Evolutionary conservation across 1,139 yeast genomes (phyloP).

Genomic region (Wickerhamiella pararugosa): DNA sequence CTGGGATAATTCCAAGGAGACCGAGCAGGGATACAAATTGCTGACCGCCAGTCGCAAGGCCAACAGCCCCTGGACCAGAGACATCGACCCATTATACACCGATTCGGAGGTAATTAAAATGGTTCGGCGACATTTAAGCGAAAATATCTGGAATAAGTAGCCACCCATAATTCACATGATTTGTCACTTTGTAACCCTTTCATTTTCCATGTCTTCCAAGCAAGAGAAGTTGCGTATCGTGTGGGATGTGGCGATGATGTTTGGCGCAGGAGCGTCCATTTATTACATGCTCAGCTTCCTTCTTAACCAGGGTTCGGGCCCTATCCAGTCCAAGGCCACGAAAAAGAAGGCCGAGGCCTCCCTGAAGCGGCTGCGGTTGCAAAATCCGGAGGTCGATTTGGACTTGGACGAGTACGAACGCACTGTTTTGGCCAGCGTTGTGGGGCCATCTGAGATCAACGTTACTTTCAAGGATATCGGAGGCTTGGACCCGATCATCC

Average conservation of each 20-base stretch:
- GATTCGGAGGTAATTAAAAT: constrained; percentile 10
- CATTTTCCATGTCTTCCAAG: neutral
- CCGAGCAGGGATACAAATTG: constrained; percentile 7
- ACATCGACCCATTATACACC: constrained; percentile 7
- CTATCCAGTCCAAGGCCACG: constrained; percentile 29
- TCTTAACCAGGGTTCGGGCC: constrained; percentile 16
- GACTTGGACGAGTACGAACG: constrained; percentile 66
- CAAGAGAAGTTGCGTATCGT: constrained; percentile 14
- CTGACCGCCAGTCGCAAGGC: constrained; percentile 1
- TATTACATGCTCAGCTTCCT: constrained; percentile 54
- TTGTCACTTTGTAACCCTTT: no score
- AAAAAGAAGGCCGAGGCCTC: constrained; percentile 54
- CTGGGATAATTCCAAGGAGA: constrained; percentile 15
- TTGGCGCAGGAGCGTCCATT: constrained; percentile 74
- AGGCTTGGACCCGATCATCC: constrained; percentile 68
- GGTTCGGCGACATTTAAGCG: constrained; percentile 13
- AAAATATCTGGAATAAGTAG: constrained; percentile 3
- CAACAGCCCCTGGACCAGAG: constrained; percentile 4
- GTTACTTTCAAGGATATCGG: constrained; percentile 73
- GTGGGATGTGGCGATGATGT: constrained; percentile 50
- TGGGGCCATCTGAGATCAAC: constrained; percentile 69
- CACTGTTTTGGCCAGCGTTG: constrained; percentile 57
- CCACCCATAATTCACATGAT: no score
- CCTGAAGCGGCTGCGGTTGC: constrained; percentile 40
- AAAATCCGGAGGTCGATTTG: constrained; percentile 46